Evolutionary conservation across 106 monocot species (phyloP), one percentile per base, ranked within the genome.

Genomic region (Posidonia australis): DNA sequence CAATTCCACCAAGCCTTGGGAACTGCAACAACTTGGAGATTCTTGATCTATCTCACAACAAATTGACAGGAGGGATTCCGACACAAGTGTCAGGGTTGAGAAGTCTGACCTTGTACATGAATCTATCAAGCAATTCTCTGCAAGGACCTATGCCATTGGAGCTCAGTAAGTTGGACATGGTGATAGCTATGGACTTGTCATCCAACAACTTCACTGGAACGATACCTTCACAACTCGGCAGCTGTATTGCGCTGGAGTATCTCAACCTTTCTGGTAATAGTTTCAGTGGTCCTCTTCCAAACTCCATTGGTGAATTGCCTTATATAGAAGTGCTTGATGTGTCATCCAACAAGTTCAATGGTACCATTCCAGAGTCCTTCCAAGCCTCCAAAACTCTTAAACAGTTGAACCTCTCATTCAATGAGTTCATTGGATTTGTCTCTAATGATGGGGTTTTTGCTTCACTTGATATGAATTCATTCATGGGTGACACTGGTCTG

Each of bases 131-230:
- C 79, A 93, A 93, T 69, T 23, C 54, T 21, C 55, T 93, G 16
- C 62, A 74, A 9, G 93, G 93, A 6, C 62, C 58, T 44, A 62
- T 93, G 13, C 89, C 93, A 30, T 10, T 76, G 47, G 83, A 79
- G 70, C 75, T 93, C 0, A 74, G 77, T 54, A 89, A 89, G 68
- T 81, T 93, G 83, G 81, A 89, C 45, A 89, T 81, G 85, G 68
- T 86, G 18, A 28, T 83, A 20, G 78, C 79, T 10, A 10, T 93
- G 46, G 93, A 93, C 64, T 24, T 93, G 18, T 93, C 93, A 1
- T 70, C 66, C 2, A 93, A 93, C 71, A 77, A 78, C 14, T 57
- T 93, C 64, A 77, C 81, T 2, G 89, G 86, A 44, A 21, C 32
- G 16, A 86, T 94, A 1, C 93, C 84, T 58, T 56, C 86, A 1